phyloP scores from a whole-genome alignment of 495 filamentous ascomycete genomes.

The Penicillium cataractarum region DNA sequence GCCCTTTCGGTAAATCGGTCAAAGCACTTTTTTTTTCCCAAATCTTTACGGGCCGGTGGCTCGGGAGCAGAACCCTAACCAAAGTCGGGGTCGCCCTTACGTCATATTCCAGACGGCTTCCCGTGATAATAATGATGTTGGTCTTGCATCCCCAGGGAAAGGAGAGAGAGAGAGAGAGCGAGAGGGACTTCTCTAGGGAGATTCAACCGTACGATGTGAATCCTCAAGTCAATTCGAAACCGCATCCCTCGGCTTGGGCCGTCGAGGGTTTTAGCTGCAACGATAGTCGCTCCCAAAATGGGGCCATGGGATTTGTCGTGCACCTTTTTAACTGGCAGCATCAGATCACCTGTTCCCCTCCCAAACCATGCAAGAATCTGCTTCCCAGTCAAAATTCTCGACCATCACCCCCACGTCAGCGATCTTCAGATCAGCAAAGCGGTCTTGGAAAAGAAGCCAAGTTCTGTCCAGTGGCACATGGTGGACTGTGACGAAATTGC shows the following conservation, averaged over 20 bases:
- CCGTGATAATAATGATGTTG: no score
- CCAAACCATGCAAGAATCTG: not conserved
- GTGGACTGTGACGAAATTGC: constrained; percentile 32
- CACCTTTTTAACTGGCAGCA: not conserved
- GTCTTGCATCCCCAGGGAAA: no score
- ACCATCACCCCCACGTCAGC: constrained; percentile 32
- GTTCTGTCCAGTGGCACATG: constrained; percentile 1
- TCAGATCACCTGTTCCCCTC: not conserved
- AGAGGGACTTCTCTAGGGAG: not conserved
- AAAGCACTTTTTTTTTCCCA: not conserved
- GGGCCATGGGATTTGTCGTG: not conserved
- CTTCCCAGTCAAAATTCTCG: not conserved
- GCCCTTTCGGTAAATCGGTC: constrained; percentile 3
- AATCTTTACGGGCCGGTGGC: constrained; percentile 24
- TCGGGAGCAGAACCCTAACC: constrained; percentile 21
- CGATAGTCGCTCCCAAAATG: not conserved
- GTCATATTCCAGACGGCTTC: constrained; percentile 34
- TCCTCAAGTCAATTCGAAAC: not conserved
- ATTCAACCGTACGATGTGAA: not conserved
- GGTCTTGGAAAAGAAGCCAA: constrained; percentile 22
- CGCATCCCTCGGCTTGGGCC: not conserved
- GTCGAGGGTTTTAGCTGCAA: not conserved
- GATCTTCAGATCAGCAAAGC: constrained; percentile 34
- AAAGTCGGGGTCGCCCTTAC: constrained; percentile 24
- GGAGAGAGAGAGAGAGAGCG: no score